Percentiles rank a stretch among this genome's conserved stretches.
Conservation (phyloP, 768 basidiomycete genomes). For the Russula vinacea region DNA sequence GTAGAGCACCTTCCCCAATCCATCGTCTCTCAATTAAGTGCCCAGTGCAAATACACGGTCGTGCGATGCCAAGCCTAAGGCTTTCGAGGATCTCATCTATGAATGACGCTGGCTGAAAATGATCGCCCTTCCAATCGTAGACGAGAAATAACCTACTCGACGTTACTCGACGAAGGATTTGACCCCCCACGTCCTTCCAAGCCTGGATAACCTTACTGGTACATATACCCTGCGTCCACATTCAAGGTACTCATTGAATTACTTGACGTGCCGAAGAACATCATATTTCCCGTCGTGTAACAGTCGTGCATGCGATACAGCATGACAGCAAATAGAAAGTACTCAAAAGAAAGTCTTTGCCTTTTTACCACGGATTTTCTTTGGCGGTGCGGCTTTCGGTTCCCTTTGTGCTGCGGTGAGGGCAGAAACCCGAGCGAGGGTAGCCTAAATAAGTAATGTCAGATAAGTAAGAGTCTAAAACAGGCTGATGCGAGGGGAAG, state of each 20-base stretch:
- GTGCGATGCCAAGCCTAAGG: too few species aligned
- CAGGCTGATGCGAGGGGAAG: slow-evolving; percentile 15
- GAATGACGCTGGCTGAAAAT: not conserved
- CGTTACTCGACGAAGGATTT: not conserved
- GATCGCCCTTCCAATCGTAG: not conserved
- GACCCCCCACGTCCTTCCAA: not conserved
- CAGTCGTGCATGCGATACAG: slow-evolving; percentile 4
- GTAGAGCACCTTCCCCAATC: too few species aligned
- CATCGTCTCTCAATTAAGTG: not conserved
- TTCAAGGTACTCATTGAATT: not conserved
- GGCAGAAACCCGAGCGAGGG: slow-evolving; percentile 73
- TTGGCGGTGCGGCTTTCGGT: slow-evolving; percentile 61
- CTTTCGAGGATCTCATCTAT: too few species aligned
- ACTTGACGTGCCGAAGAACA: not conserved
- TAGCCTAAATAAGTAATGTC: slow-evolving; percentile 48
- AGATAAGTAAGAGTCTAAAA: not conserved
- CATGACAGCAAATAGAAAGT: not conserved
- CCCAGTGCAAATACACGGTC: not conserved
- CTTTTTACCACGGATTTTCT: slow-evolving; percentile 75
- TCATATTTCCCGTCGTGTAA: not conserved
- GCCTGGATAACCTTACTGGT: not conserved
- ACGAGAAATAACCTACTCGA: not conserved
- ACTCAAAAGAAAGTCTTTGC: slow-evolving; percentile 30
- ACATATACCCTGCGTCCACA: not conserved
- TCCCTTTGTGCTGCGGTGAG: slow-evolving; percentile 66